Evolutionary conservation across 768 basidiomycete species (phyloP).

Genomic region (Galerina marginata): DNA sequence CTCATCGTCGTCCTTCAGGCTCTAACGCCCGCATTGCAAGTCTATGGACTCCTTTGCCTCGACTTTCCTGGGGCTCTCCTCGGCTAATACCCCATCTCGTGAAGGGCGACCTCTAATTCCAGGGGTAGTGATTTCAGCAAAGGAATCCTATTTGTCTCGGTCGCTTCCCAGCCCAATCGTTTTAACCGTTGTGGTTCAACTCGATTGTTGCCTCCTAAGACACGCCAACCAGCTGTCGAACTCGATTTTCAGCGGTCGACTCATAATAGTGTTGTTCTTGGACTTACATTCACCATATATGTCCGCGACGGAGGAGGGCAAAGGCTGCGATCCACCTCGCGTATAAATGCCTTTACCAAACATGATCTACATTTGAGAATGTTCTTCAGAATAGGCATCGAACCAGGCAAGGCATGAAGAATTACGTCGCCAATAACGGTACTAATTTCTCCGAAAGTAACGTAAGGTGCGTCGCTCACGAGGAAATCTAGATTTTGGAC

Average conservation of each 20-base stretch:
- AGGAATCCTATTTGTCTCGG: conserved; percentile 22
- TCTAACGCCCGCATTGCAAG: too few relatives aligned
- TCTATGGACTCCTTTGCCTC: not conserved
- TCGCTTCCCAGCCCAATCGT: conserved; percentile 46
- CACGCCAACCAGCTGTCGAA: conserved; percentile 42
- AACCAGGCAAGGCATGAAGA: not conserved
- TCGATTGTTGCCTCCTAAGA: conserved; percentile 44
- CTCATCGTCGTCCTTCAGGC: too few relatives aligned
- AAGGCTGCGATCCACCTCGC: conserved; percentile 36
- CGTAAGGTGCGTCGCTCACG: conserved; percentile 30
- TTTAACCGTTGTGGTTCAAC: conserved; percentile 39
- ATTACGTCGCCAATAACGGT: conserved; percentile 43
- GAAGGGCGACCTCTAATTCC: conserved; percentile 27
- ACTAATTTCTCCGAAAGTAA: conserved; percentile 37
- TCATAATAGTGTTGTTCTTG: not conserved
- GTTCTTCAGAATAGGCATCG: not conserved
- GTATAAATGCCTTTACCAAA: conserved; percentile 38
- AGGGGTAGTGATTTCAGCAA: conserved; percentile 27
- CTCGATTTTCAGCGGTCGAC: not conserved
- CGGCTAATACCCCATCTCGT: conserved; percentile 11
- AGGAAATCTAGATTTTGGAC: conserved; percentile 37
- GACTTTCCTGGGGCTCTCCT: not conserved
- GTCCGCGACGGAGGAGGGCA: conserved; percentile 38
- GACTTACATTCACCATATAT: conserved; percentile 44
- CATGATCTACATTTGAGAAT: conserved; percentile 30